Base-by-base conservation (phyloP, 176 grass and related monocot species). In the Ananas comosus region DNA sequence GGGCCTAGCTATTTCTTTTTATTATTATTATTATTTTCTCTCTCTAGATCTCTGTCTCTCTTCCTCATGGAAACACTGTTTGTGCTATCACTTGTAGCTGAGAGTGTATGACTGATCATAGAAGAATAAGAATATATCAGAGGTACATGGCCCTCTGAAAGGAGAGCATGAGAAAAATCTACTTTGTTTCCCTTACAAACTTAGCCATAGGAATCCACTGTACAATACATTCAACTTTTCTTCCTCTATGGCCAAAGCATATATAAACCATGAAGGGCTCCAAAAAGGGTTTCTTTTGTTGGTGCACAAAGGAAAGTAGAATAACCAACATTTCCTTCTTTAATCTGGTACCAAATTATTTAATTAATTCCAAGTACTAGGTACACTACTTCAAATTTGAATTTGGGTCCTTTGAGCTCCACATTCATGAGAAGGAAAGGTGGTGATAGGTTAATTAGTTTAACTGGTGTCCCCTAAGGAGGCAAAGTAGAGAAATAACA, bases 91-190 rank as follows among this genome's bases (percentile, higher is more conserved):
- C 13, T 61, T 61, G 2, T 19, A 61, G 57, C 28, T 2, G 51
- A 52, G 58, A 64, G 12, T 50, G 17, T 13, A 72, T 74, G 61
- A 82, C 85, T 75, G 77, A 70, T 72, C 75, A 52, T 68, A 58
- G 65, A 89, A 85, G 76, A 85, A 85, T 53, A 74, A 68, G 76
- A 77, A 86, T 81, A 65, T 78, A 78, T 66, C 57, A 74, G 64
- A 85, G 61, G 76, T 23, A 72, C 21, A 61, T 19, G 17, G 56
- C 56, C 21, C 16, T 16, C 56, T 17, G 16, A 59, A 61, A 61
- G 1, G 16, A 59, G 19, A 59, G 56, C 56, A 59, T 59, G 56
- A 59, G 21, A 61, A 61, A 61, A 9, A 61, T 61, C 56, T 61
- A 7, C 21, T 19, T 61, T 61, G 17, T 61, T 19, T 61, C 21